Base-by-base conservation (phyloP, 495 filamentous ascomycete species). In the Schizothecium vesticola region DNA sequence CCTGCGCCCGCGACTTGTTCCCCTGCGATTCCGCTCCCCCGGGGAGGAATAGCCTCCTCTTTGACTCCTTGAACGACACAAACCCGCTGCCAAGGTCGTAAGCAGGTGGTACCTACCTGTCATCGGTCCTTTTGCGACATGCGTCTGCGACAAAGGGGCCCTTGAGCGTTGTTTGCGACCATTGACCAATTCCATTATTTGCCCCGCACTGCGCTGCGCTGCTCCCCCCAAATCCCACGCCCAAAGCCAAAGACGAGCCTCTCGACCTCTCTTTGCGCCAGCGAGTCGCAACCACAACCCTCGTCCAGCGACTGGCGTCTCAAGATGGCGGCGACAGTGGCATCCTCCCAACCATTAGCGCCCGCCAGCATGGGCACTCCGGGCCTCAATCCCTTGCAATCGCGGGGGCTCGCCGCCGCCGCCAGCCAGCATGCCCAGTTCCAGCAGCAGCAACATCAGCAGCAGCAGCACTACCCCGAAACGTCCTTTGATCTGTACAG, bases 271-370 rank as follows among this genome's bases (percentile, higher is more conserved):
- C 19, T n/a, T 51, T 51, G 43, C 43, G 43, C 43, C 43, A 51
- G 43, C 43, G 16, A 51, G 9, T 56, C 63, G 23, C 51, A 55
- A 25, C 24, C 51, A 22, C 13, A 26, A 23, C 1, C 43, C 7
- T 9, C 23, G 24, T 58, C 63, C 16, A 58, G 63, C 59, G 10
- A 61, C 24, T 21, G 13, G 10, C 59, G 23, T 23, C 36, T 29
- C 10, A 36, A 23, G 24, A 77, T 78, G 76, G 76, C 76, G 65
- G 75, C 75, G 61, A 79, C 75, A 5, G 76, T 78, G 55, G 75
- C 75, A 28, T 69, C 72, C 43, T 76, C 77, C 21, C 71, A 77
- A 31, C 59, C 70, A 16, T 55, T 76, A 11, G 63, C 68, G 9
- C 56, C 69, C 4, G 66, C 51, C 11, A 67, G 70, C 33, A 67